Conservation (phyloP, 192 early-diverging fungal genomes). For the Spizellomyces sp. region DNA sequence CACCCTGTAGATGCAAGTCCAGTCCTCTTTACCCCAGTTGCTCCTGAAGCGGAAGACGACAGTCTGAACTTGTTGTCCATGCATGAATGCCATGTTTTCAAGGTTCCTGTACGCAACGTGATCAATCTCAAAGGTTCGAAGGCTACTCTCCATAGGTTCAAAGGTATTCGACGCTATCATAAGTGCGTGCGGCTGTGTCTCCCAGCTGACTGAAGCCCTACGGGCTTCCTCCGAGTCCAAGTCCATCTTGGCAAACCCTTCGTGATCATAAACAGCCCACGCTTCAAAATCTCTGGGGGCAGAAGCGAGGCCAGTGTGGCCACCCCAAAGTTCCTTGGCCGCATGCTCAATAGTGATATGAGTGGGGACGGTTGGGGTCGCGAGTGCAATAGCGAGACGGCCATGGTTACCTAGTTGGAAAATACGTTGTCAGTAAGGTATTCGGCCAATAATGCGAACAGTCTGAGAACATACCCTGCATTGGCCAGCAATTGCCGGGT, state of each 20-base stretch:
- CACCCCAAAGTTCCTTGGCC: slow-evolving; percentile 1
- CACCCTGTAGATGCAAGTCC: slow-evolving; percentile 43
- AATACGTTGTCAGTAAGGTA: slow-evolving; percentile 2
- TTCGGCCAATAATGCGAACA: slow-evolving; percentile 7
- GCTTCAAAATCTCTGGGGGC: slow-evolving; percentile 43
- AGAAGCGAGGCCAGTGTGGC: background rate
- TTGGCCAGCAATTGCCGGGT: slow-evolving; percentile 38
- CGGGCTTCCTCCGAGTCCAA: slow-evolving; percentile 12
- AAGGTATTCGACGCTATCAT: slow-evolving; percentile 13
- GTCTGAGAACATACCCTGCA: slow-evolving; percentile 24
- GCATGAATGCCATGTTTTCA: slow-evolving; percentile 2
- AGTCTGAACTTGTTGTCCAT: background rate
- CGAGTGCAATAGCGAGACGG: slow-evolving; percentile 30
- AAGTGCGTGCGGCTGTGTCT: slow-evolving; percentile 5
- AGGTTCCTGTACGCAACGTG: slow-evolving; percentile 7
- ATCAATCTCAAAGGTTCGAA: slow-evolving; percentile 15
- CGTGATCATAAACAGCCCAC: slow-evolving; percentile 33
- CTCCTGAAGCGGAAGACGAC: slow-evolving; percentile 32
- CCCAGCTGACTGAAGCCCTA: background rate
- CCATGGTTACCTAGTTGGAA: slow-evolving; percentile 30
- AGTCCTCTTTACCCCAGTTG: slow-evolving; percentile 42
- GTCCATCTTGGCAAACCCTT: slow-evolving; percentile 17
- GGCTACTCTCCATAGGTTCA: slow-evolving; percentile 9
- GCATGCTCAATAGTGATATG: slow-evolving; percentile 41
- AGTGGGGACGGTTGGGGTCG: slow-evolving; percentile 32